A percentile compares a stretch with the other conserved stretches of the same genome.
phyloP scores from a whole-genome alignment of 208 protist species.

The Trypanosoma theileri region DNA sequence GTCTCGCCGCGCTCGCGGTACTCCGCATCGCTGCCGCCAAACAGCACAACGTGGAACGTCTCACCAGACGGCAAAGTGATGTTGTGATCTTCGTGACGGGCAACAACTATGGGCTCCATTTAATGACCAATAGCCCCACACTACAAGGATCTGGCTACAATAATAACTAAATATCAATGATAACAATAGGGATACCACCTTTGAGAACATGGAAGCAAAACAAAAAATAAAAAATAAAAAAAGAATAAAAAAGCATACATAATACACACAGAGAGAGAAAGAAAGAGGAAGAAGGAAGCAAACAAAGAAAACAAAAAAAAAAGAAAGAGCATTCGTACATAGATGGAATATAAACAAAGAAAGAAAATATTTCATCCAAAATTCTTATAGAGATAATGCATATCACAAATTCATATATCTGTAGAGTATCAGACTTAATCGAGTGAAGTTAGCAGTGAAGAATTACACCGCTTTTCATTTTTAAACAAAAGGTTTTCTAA shows the following conservation, averaged over 20 bases:
- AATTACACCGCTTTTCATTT: neutral
- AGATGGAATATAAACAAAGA: neutral
- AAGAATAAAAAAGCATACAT: neutral
- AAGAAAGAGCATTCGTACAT: too few species aligned
- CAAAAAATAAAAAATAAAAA: neutral
- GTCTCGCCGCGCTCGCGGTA: constrained; percentile 11
- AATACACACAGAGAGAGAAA: neutral
- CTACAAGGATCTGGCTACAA: neutral
- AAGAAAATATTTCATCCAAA: neutral
- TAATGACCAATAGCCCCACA: neutral
- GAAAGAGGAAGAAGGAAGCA: neutral
- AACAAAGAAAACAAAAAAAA: neutral
- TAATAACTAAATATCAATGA: constrained; percentile 6
- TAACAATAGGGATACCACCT: neutral
- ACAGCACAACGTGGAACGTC: constrained; percentile 50
- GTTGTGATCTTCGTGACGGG: constrained; percentile 26
- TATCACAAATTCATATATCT: neutral
- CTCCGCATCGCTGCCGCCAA: constrained; percentile 25
- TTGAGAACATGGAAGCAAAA: neutral
- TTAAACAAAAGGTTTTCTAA: constrained; percentile 34
- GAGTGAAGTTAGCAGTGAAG: constrained; percentile 10
- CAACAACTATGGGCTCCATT: constrained; percentile 2
- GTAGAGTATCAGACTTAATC: neutral
- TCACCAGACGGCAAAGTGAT: constrained; percentile 51
- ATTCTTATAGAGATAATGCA: neutral